Conservation (phyloP, 1,139 yeast species). For the Suhomyces maxii region DNA sequence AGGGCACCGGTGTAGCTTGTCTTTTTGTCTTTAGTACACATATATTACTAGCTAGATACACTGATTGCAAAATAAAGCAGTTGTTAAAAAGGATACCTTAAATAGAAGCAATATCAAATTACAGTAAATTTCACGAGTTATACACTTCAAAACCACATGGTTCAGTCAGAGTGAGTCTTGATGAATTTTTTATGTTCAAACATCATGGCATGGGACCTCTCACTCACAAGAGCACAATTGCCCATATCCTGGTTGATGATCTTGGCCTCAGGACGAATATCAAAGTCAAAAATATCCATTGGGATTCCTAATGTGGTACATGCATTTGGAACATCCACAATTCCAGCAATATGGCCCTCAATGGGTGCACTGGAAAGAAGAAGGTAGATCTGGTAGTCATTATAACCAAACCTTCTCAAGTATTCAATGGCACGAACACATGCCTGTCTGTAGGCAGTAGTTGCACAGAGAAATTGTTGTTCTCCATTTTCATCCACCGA, state of each 20-base stretch:
- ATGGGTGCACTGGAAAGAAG: conserved; percentile 49
- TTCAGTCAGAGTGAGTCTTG: neutral
- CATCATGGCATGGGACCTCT: conserved; percentile 13
- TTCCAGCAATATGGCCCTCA: conserved; percentile 48
- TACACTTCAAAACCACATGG: no score
- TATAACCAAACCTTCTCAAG: conserved; percentile 48
- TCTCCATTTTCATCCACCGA: conserved; percentile 48
- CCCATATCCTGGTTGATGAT: conserved; percentile 28
- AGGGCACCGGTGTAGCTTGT: no score
- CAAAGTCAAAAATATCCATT: conserved; percentile 52
- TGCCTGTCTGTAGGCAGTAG: conserved; percentile 51
- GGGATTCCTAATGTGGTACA: conserved; percentile 53
- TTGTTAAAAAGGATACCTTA: no score
- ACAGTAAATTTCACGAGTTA: no score
- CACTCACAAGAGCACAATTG: conserved; percentile 37
- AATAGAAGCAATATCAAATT: no score
- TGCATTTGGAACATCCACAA: conserved; percentile 53
- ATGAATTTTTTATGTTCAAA: conserved; percentile 11
- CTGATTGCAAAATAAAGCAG: no score
- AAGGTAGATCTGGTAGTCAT: conserved; percentile 49
- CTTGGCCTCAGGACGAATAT: conserved; percentile 40
- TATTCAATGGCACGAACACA: conserved; percentile 51
- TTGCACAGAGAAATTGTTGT: conserved; percentile 46
- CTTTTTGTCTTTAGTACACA: no score
- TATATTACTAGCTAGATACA: no score